Evolutionary conservation across 352 stramenopile species (phyloP).

Genomic region (Phytopythium montanum): DNA sequence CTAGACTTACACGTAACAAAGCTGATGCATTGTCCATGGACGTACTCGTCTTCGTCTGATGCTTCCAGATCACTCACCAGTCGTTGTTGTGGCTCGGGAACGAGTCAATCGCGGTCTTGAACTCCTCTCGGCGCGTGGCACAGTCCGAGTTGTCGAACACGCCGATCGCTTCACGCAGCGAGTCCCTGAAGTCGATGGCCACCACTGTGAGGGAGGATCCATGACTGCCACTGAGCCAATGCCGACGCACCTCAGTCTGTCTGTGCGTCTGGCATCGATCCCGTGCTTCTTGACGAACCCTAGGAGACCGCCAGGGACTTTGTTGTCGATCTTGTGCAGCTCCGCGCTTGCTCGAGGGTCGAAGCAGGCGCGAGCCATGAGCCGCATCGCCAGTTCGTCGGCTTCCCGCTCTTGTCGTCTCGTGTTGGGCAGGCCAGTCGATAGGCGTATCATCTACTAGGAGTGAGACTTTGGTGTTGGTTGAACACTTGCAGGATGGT

Average conservation of each 20-base stretch:
- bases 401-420: constrained; percentile 48
- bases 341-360: constrained; percentile 45
- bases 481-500: too few relatives aligned
- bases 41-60: too few relatives aligned
- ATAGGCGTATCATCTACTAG: constrained; percentile 37
- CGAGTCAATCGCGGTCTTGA: not conserved
- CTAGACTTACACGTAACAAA: too few relatives aligned
- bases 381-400: constrained; percentile 42
- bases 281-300: constrained; percentile 1
- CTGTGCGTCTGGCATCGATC: not conserved
- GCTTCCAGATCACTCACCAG: too few relatives aligned
- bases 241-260: not conserved
- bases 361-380: constrained; percentile 55
- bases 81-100: too few relatives aligned
- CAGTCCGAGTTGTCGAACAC: not conserved
- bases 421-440: constrained; percentile 43
- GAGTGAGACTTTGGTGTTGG: too few relatives aligned
- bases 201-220: too few relatives aligned
- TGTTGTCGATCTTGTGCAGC: constrained; percentile 23
- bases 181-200: not conserved
- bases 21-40: too few relatives aligned
- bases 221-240: not conserved
- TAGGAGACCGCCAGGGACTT: not conserved
- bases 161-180: not conserved
- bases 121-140: not conserved